Evolutionary conservation across 169 alveolate genomes (phyloP).

Genomic region (Eimeria sp.): DNA sequence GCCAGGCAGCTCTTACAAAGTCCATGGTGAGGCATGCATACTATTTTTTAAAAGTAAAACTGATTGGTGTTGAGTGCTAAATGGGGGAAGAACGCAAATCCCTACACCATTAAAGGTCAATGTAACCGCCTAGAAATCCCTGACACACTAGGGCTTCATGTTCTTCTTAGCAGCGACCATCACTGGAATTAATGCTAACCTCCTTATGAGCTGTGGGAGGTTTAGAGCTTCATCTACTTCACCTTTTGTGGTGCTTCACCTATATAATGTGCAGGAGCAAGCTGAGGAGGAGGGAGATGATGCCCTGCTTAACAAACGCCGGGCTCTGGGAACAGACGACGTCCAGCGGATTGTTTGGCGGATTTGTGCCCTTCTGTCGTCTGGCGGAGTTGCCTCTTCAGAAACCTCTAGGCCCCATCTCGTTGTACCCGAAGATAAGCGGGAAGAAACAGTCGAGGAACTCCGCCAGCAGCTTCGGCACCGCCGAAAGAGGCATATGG

Average conservation of each 20-base stretch:
- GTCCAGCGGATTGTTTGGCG: conserved; percentile 60
- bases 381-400: background rate
- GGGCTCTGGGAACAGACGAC: conserved; percentile 12
- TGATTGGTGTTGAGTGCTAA: background rate
- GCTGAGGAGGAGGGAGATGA: conserved; percentile 44
- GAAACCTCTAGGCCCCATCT: background rate
- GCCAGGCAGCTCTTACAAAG: conserved; percentile 50
- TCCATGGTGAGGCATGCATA: conserved; percentile 31
- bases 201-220: background rate
- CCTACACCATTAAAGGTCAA: background rate
- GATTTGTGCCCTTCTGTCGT: conserved; percentile 25
- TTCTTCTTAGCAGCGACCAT: background rate
- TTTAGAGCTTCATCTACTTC: background rate
- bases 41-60: background rate
- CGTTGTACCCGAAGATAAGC: conserved; percentile 5
- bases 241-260: background rate
- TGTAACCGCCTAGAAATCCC: background rate
- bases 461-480: conserved; percentile 58
- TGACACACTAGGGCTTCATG: background rate
- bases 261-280: conserved; percentile 12
- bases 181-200: background rate
- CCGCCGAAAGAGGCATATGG: conserved; percentile 42
- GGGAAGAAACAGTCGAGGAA: conserved; percentile 17
- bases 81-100: background rate
- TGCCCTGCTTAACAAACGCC: conserved; percentile 6